Percentiles rank a stretch among this genome's conserved stretches.
Conservation (phyloP, 805 yeast species). For the Candida boleticola region DNA sequence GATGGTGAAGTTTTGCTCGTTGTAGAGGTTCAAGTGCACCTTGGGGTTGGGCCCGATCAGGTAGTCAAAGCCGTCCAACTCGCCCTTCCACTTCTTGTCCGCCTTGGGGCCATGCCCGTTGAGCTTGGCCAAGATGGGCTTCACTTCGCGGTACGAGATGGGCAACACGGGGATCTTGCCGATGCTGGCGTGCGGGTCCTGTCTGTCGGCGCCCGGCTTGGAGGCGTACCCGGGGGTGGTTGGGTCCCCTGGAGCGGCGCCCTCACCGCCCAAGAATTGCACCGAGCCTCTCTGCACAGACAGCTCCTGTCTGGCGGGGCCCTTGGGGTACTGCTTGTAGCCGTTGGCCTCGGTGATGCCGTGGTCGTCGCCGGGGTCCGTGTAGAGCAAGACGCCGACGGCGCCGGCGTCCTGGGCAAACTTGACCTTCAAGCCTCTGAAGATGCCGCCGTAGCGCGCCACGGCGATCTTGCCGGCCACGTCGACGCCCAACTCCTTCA, state of each 20-base stretch:
- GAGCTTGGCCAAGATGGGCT: conserved; percentile 39
- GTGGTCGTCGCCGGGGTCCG: conserved; percentile 61
- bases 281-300: conserved; percentile 64
- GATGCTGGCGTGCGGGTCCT: conserved; percentile 34
- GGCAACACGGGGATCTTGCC: conserved; percentile 43
- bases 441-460: conserved; percentile 49
- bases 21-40: conserved; percentile 38
- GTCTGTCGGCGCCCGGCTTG: conserved; percentile 36
- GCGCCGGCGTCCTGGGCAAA: conserved; percentile 66
- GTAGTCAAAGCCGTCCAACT: conserved; percentile 38
- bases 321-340: conserved; percentile 55
- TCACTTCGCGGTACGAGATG: conserved; percentile 42
- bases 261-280: conserved; percentile 49
- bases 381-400: conserved; percentile 54
- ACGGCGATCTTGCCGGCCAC: conserved; percentile 59
- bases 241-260: conserved; percentile 68
- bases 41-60: conserved; percentile 38
- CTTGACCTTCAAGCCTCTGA: conserved; percentile 56
- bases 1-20: conserved; percentile 38
- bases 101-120: conserved; percentile 36
- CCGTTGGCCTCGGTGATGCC: conserved; percentile 56
- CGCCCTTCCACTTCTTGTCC: conserved; percentile 36
- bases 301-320: conserved; percentile 63
- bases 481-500: conserved; percentile 40
- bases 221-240: conserved; percentile 74